Evolutionary conservation across 2,329 filamentous ascomycete species (phyloP), one percentile per base, ranked within the genome.

Genomic region (Diplodia sapinea): DNA sequence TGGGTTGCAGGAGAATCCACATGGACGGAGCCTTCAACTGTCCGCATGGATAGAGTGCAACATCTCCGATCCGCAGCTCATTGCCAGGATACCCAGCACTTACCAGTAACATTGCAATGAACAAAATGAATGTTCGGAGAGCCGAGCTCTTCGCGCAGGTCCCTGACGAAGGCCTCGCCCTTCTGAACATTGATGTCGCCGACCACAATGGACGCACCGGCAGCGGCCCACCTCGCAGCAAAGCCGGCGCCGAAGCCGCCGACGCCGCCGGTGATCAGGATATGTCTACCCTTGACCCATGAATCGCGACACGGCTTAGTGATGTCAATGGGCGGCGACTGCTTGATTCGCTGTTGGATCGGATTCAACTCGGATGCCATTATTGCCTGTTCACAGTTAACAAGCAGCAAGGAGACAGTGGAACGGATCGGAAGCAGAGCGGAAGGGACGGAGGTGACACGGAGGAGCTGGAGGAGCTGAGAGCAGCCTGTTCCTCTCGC

Each of bases 41-140:
- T 4, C 43, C 43, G n/a, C 40, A 8, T 47, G 8, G 3, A n/a
- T 5, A 17, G 17, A 47, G 40, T 8, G 40, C 40, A 47, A 47
- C 40, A n/a, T 47, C 15, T 7, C n/a, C 17, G 6, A 26, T 26
- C 23, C 23, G 40, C 15, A 47, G 40, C 40, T 15, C 17, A 12
- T 5, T 29, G 8, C 7, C 15, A 23, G 5, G 9, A 11, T 15
- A 3, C 13, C 23, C 8, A 20, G 23, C 11, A 20, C 47, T 6
- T 63, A 63, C 59, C 59, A 1, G 86, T 87, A 11, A 91, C 89
- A 77, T 91, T 86, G 80, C 87, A 89, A 71, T 84, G 81, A 63
- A 87, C 78, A 74, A 86, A 90, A 73, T 85, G 80, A 69, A 86
- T 84, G 31, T 83, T 78, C 62, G 77, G 71, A 68, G 79, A 82